Percentiles rank a stretch among this genome's conserved stretches.
Conservation (phyloP, 2,329 filamentous ascomycete species). For the Sporothrix sp. region DNA sequence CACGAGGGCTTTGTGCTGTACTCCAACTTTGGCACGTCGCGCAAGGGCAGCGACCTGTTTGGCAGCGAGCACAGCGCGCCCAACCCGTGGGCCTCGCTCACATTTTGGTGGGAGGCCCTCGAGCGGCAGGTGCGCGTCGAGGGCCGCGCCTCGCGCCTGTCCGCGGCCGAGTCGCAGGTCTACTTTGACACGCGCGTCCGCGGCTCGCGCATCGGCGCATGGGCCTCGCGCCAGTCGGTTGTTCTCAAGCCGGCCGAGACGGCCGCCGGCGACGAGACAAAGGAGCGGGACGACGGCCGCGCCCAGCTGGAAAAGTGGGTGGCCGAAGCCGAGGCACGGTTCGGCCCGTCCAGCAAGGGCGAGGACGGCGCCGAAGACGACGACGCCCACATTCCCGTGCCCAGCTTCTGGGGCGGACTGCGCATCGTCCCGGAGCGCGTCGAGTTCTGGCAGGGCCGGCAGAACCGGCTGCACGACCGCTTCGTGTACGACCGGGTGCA, state of each 20-base stretch:
- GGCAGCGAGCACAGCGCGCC: slow-evolving; percentile 16
- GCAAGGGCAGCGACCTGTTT: slow-evolving; percentile 57
- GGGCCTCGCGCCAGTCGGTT: slow-evolving; percentile 82
- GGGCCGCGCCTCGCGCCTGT: slow-evolving; percentile 59
- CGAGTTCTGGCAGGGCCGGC: slow-evolving; percentile 93
- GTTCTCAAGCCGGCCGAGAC: slow-evolving; percentile 49
- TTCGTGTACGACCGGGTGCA: slow-evolving; percentile 67
- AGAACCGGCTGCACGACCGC: slow-evolving; percentile 85
- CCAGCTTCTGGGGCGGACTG: slow-evolving; percentile 89
- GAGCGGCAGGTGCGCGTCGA: slow-evolving; percentile 91
- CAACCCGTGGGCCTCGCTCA: slow-evolving; percentile 72
- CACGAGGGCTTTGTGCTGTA: slow-evolving; percentile 77
- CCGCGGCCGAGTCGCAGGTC: slow-evolving; percentile 58
- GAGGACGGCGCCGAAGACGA: slow-evolving; percentile 57
- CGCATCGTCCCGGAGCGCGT: slow-evolving; percentile 75
- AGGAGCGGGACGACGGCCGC: slow-evolving; percentile 52
- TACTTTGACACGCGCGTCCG: slow-evolving; percentile 63
- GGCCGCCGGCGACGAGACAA: slow-evolving; percentile 21
- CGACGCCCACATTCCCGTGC: slow-evolving; percentile 73
- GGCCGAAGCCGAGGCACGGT: slow-evolving; percentile 62
- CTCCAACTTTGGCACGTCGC: slow-evolving; percentile 77
- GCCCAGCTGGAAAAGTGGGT: slow-evolving; percentile 69
- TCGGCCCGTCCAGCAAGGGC: slow-evolving; percentile 77
- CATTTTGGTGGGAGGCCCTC: slow-evolving; percentile 80
- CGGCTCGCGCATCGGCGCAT: slow-evolving; percentile 78